Evolutionary conservation across 495 filamentous ascomycete genomes (phyloP).

Genomic region (Aspergillus kassunensis): DNA sequence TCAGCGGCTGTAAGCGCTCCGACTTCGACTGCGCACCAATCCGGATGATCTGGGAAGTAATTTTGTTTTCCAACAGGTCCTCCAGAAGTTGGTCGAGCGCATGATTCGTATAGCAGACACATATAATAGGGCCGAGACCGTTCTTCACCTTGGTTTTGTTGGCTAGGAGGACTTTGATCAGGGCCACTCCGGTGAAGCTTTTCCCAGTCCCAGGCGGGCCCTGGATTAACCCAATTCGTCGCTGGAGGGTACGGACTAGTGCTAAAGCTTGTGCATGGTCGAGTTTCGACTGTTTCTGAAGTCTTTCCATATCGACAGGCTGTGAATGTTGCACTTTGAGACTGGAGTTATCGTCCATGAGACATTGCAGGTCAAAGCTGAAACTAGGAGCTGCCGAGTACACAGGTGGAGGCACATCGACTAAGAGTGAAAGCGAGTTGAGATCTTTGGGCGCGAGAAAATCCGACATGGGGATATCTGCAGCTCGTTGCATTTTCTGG

Average conservation of each 20-base stretch:
- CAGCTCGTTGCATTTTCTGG: constrained; percentile 50
- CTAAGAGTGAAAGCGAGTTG: constrained; percentile 7
- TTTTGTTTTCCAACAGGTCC: constrained; percentile 50
- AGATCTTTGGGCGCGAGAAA: constrained; percentile 42
- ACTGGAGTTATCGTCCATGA: constrained; percentile 35
- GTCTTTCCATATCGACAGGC: constrained; percentile 34
- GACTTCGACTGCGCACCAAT: constrained; percentile 66
- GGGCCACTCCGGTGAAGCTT: constrained; percentile 54
- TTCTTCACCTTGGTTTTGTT: constrained; percentile 38
- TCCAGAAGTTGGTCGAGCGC: constrained; percentile 71
- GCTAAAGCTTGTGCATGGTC: constrained; percentile 57
- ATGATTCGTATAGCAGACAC: constrained; percentile 67
- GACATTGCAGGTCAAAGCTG: constrained; percentile 46
- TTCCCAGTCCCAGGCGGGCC: constrained; percentile 84
- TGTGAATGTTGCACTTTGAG: constrained; percentile 30
- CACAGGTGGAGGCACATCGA: constrained; percentile 41
- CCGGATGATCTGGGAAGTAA: constrained; percentile 58
- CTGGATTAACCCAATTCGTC: constrained; percentile 63
- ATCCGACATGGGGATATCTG: constrained; percentile 57
- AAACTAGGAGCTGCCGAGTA: constrained; percentile 52
- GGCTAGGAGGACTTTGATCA: constrained; percentile 59
- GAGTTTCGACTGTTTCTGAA: constrained; percentile 45
- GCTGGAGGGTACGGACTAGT: constrained; percentile 52
- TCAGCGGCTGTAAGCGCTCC: constrained; percentile 35
- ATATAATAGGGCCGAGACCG: constrained; percentile 63